These are phyloP conservation scores for Microbotryum intermedium DNA, from an alignment of 1,284 basidiomycete species.

Conservation along the genomic window DNA sequence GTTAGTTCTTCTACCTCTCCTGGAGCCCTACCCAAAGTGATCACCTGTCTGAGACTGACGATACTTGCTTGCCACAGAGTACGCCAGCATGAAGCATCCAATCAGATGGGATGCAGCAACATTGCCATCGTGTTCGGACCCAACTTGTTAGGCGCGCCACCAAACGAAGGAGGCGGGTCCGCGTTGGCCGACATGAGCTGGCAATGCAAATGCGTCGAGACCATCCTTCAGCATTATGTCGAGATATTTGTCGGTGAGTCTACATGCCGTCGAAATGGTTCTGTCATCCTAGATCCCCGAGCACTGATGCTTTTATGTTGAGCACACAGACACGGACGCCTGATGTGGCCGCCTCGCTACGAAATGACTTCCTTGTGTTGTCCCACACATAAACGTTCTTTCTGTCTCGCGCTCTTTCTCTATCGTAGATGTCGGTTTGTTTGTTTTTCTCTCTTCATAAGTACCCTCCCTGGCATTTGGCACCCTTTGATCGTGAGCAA, in stretches of 20 bases:
- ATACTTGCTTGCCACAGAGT: slow-evolving; percentile 48
- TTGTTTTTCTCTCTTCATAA: no score
- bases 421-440: no score
- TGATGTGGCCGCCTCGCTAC: no score
- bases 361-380: no score
- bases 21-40: neutral
- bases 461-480: no score
- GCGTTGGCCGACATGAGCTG: slow-evolving; percentile 51
- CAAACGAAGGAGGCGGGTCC: slow-evolving; percentile 35
- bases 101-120: slow-evolving; percentile 91
- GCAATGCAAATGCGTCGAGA: slow-evolving; percentile 77
- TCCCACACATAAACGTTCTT: no score
- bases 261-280: no score
- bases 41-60: slow-evolving; percentile 1
- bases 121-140: slow-evolving; percentile 96
- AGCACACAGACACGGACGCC: no score
- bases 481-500: no score
- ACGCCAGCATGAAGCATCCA: slow-evolving; percentile 59
- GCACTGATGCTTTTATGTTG: no score
- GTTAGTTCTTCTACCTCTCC: slow-evolving; percentile 43
- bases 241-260: slow-evolving; percentile 63
- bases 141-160: slow-evolving; percentile 66
- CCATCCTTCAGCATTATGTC: slow-evolving; percentile 72
- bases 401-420: no score
- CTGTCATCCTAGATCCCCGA: no score